phyloP scores from a whole-genome alignment of 495 filamentous ascomycete species.

The Tetracladium marchalianum region DNA sequence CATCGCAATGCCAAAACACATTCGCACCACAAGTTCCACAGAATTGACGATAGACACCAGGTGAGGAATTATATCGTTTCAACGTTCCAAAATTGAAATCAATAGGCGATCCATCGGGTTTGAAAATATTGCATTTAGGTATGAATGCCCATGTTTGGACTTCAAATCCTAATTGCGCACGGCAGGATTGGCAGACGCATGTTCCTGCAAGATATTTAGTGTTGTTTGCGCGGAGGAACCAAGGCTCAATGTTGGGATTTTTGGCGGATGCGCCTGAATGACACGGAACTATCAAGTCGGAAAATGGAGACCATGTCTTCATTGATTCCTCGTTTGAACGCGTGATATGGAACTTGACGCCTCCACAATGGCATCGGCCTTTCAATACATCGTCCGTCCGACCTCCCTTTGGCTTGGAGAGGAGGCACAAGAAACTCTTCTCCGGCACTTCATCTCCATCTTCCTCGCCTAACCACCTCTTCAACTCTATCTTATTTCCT shows the following conservation, averaged over 20 bases:
- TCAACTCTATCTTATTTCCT: conserved; percentile 24
- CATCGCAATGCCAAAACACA: conserved; percentile 53
- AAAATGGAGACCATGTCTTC: conserved; percentile 34
- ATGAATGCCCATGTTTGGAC: conserved; percentile 62
- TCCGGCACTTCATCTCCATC: conserved; percentile 30
- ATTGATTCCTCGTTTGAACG: conserved; percentile 27
- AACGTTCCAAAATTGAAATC: conserved; percentile 39
- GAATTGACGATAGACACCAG: conserved; percentile 49
- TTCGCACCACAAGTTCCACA: conserved; percentile 55
- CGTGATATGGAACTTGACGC: conserved; percentile 33
- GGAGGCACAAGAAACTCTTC: conserved; percentile 25
- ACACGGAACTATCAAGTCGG: conserved; percentile 44
- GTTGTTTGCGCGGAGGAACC: conserved; percentile 36
- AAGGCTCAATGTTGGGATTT: conserved; percentile 37
- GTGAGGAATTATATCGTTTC: conserved; percentile 42
- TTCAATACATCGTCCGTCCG: conserved; percentile 18
- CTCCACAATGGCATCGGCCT: conserved; percentile 32
- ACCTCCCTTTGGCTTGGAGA: conserved; percentile 16
- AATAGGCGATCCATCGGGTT: conserved; percentile 29
- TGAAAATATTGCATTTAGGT: conserved; percentile 48
- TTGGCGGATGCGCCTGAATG: conserved; percentile 20
- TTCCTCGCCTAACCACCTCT: conserved; percentile 21
- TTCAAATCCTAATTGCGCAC: conserved; percentile 52
- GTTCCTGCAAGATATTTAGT: conserved; percentile 52
- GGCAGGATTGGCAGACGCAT: conserved; percentile 57